Percentiles rank a stretch among this genome's conserved stretches.
These are phyloP conservation scores for Chaetomiaceae sp. DNA, from an alignment of 2,329 filamentous ascomycete species.

Conservation along the genomic window DNA sequence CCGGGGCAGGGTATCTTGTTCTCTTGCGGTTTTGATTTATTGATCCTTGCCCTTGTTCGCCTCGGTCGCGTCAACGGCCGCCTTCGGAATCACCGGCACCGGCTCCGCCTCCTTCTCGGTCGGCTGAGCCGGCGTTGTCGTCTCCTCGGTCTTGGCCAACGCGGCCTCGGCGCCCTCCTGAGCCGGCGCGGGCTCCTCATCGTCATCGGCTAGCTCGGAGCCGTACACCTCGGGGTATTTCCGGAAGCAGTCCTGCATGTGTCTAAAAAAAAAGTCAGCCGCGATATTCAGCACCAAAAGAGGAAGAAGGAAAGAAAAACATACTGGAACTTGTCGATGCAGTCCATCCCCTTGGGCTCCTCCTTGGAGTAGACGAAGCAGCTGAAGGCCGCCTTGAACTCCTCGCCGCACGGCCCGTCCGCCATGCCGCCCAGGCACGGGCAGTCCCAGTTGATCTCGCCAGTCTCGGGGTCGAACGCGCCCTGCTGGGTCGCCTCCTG, in stretches of 20 bases:
- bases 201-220: constrained; percentile 76
- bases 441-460: constrained; percentile 99
- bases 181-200: constrained; percentile 31
- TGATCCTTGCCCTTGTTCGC: constrained; percentile 29
- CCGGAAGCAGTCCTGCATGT: constrained; percentile 97
- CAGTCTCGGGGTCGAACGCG: constrained; percentile 96
- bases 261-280: too few relatives aligned
- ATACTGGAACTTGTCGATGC: constrained; percentile 95
- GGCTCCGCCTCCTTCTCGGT: constrained; percentile 1
- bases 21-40: constrained; percentile 9
- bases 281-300: too few relatives aligned
- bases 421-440: constrained; percentile 97
- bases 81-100: constrained; percentile 26
- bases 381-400: constrained; percentile 94
- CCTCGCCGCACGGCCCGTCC: constrained; percentile 86
- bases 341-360: constrained; percentile 96
- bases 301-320: too few relatives aligned
- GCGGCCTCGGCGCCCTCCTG: constrained; percentile 23
- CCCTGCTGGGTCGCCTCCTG: constrained; percentile 81
- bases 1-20: neutral
- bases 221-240: constrained; percentile 90
- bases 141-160: constrained; percentile 14
- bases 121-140: neutral
- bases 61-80: constrained; percentile 31
- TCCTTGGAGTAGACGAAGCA: constrained; percentile 95